These are phyloP conservation scores for Azolla pinnata DNA, from an alignment of 75 land plant species.

Conservation along the genomic window DNA sequence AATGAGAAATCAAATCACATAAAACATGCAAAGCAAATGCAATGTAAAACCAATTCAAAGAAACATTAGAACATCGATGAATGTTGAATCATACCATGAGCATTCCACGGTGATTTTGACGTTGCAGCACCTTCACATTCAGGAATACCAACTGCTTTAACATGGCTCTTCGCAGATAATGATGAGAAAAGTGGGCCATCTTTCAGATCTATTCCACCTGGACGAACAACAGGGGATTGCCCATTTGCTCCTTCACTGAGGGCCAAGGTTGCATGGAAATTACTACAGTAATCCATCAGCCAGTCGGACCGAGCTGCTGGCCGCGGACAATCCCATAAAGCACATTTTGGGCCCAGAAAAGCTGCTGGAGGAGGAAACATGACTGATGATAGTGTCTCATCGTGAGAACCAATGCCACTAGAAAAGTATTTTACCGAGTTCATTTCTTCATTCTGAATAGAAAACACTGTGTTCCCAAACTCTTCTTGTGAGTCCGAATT, in stretches of 20 bases:
- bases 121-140: slow-evolving; percentile 96
- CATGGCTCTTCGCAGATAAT: slow-evolving; percentile 54
- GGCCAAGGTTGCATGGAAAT: slow-evolving; percentile 64
- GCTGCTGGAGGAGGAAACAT: slow-evolving; percentile 56
- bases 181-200: slow-evolving; percentile 89
- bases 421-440: no score
- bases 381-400: slow-evolving; percentile 17
- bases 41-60: no score
- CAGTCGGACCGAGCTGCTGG: slow-evolving; percentile 57
- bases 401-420: slow-evolving; percentile 1
- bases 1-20: no score
- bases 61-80: no score
- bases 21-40: neutral
- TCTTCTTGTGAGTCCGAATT: neutral
- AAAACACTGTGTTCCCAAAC: neutral
- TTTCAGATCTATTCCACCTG: slow-evolving; percentile 86
- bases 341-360: slow-evolving; percentile 78
- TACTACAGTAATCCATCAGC: slow-evolving; percentile 68
- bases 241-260: slow-evolving; percentile 75
- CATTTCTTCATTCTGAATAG: no score
- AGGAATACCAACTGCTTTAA: slow-evolving; percentile 83
- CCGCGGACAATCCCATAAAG: slow-evolving; percentile 85
- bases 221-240: slow-evolving; percentile 68
- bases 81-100: slow-evolving; percentile 41
- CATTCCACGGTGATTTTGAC: slow-evolving; percentile 95